Evolutionary conservation across 164 flowering plant species (phyloP).

Genomic region (Liriodendron chinense): DNA sequence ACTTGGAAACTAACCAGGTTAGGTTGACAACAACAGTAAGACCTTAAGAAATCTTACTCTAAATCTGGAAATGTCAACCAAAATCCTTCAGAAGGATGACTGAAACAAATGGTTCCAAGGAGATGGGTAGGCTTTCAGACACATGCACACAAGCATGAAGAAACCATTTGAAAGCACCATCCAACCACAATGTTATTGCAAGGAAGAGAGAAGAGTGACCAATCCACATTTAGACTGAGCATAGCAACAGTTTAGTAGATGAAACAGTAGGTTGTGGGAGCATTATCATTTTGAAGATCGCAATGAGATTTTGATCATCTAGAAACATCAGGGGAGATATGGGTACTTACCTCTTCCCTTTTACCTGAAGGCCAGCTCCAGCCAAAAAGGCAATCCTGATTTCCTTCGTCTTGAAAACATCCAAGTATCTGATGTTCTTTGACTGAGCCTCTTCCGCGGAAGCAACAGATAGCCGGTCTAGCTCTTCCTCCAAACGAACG

Average conservation of each 20-base stretch:
- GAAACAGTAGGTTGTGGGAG: not conserved
- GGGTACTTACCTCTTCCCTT: not conserved
- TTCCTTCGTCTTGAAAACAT: slow-evolving; percentile 74
- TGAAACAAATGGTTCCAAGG: no score
- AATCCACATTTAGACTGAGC: not conserved
- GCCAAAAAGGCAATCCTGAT: slow-evolving; percentile 87
- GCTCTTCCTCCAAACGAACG: slow-evolving; percentile 70
- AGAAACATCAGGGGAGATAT: slow-evolving; percentile 2
- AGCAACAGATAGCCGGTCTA: slow-evolving; percentile 66
- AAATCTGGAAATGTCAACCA: no score
- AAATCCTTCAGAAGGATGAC: no score
- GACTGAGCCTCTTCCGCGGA: slow-evolving; percentile 50
- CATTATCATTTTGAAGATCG: slow-evolving; percentile 1
- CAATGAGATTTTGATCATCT: slow-evolving; percentile 8
- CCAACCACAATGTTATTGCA: not conserved
- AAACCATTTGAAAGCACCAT: not conserved
- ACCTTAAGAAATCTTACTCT: no score
- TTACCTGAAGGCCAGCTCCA: slow-evolving; percentile 98
- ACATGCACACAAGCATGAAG: not conserved
- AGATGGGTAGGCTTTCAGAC: no score
- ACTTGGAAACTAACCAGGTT: no score
- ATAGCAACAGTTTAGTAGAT: not conserved
- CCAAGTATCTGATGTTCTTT: slow-evolving; percentile 44
- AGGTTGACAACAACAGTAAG: no score
- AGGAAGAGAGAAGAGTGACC: not conserved